phyloP scores from a whole-genome alignment of 2,329 filamentous ascomycete species.

The Fusarium fujikuroi region DNA sequence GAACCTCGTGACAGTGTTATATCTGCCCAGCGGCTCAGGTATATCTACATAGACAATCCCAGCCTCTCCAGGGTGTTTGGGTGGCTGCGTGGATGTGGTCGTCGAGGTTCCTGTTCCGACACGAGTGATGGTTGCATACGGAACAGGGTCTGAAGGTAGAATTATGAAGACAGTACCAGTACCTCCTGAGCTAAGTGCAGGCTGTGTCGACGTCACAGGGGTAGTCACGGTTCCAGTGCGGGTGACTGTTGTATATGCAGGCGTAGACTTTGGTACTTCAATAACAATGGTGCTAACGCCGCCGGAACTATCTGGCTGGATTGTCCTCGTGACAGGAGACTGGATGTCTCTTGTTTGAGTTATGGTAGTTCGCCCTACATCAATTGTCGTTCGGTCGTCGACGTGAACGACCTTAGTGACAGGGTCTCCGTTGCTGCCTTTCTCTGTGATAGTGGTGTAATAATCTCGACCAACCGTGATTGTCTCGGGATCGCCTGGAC shows the following conservation, averaged over 20 bases:
- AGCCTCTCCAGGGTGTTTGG: neutral
- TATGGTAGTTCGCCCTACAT: neutral
- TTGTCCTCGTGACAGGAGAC: neutral
- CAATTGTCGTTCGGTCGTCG: neutral
- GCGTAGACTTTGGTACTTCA: neutral
- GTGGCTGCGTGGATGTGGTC: neutral
- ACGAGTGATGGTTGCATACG: conserved; percentile 5
- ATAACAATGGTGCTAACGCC: neutral
- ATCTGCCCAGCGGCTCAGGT: neutral
- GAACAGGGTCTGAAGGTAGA: neutral
- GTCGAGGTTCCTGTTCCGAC: too few species aligned
- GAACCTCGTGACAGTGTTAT: neutral
- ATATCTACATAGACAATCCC: neutral
- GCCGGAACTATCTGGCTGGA: neutral
- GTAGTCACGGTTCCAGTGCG: neutral
- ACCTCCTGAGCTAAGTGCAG: neutral
- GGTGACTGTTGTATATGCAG: neutral
- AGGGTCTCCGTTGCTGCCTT: neutral
- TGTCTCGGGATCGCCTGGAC: neutral
- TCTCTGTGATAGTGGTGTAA: neutral
- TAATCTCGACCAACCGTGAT: neutral
- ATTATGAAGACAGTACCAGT: neutral
- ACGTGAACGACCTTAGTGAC: neutral
- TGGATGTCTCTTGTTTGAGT: neutral
- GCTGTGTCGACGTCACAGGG: neutral